phyloP scores from a whole-genome alignment of 2,329 filamentous ascomycete genomes.

The Fonsecaea monophora region DNA sequence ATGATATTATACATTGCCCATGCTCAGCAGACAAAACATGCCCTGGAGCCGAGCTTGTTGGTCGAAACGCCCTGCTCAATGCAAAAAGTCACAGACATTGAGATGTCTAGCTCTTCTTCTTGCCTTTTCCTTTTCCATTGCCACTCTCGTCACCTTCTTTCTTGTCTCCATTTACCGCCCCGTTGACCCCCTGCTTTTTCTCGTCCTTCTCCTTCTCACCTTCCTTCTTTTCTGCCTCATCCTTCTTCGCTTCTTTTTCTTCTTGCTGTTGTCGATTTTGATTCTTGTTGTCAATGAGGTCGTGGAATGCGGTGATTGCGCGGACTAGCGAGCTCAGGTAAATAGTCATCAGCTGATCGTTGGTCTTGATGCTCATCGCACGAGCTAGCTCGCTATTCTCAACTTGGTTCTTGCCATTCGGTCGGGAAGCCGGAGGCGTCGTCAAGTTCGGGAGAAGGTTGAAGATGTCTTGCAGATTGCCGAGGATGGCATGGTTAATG shows the following conservation, averaged over 20 bases:
- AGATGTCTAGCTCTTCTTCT: constrained; percentile 54
- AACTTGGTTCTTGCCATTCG: constrained; percentile 62
- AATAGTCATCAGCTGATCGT: constrained; percentile 98
- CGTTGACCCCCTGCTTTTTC: constrained; percentile 61
- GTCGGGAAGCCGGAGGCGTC: constrained; percentile 70
- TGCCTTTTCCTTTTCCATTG: constrained; percentile 60
- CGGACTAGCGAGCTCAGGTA: constrained; percentile 96
- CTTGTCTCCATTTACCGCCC: constrained; percentile 60
- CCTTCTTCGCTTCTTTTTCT: constrained; percentile 85
- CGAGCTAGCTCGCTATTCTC: constrained; percentile 87
- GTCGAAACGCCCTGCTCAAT: constrained; percentile 33
- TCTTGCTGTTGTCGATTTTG: constrained; percentile 97
- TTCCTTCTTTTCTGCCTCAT: constrained; percentile 66
- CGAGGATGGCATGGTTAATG: constrained; percentile 95
- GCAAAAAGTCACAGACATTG: neutral
- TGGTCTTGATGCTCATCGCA: constrained; percentile 98
- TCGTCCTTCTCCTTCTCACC: constrained; percentile 66
- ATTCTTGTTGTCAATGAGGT: constrained; percentile 99
- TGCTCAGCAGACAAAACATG: neutral
- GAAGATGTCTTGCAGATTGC: constrained; percentile 99
- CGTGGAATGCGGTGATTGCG: constrained; percentile 98
- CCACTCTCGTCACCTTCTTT: constrained; percentile 63
- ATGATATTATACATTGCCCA: constrained; percentile 13
- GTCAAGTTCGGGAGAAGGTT: constrained; percentile 96
- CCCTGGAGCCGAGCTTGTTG: constrained; percentile 1